Percentiles rank a stretch among this genome's conserved stretches.
phyloP scores from a whole-genome alignment of 2,329 filamentous ascomycete species.

The Scedosporium boydii region DNA sequence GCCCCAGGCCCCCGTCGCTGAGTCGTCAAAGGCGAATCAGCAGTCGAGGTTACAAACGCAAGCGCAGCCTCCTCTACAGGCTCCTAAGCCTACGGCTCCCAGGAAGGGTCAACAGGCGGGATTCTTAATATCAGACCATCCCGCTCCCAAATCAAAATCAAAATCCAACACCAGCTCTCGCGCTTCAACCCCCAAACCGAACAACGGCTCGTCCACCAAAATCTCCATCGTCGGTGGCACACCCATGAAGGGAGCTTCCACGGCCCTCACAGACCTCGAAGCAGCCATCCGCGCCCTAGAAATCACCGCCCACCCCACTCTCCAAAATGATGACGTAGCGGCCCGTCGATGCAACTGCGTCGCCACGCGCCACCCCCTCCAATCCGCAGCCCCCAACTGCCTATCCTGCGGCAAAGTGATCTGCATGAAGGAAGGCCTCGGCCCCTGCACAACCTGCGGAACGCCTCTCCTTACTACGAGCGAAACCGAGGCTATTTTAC shows the following conservation, averaged over 20 bases:
- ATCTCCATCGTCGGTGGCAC: slow-evolving; percentile 66
- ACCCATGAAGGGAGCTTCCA: slow-evolving; percentile 73
- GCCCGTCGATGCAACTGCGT: slow-evolving; percentile 77
- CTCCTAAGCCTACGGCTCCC: slow-evolving; percentile 12
- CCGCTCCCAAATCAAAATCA: slow-evolving; percentile 41
- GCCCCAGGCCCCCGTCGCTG: slow-evolving; percentile 17
- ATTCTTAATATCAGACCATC: slow-evolving; percentile 69
- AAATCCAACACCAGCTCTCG: slow-evolving; percentile 42
- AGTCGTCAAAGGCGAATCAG: too few species aligned
- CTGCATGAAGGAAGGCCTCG: slow-evolving; percentile 86
- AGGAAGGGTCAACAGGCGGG: slow-evolving; percentile 51
- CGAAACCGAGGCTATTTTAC: slow-evolving; percentile 80
- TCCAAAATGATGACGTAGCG: slow-evolving; percentile 41
- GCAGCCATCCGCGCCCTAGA: slow-evolving; percentile 84
- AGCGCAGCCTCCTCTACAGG: slow-evolving; percentile 49
- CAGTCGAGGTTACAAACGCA: slow-evolving; percentile 37
- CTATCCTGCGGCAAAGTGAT: slow-evolving; percentile 88
- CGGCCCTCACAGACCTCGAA: slow-evolving; percentile 60
- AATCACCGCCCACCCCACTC: slow-evolving; percentile 77
- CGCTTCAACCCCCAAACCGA: slow-evolving; percentile 45
- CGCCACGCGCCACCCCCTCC: slow-evolving; percentile 75
- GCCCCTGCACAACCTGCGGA: slow-evolving; percentile 87
- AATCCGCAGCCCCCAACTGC: slow-evolving; percentile 89
- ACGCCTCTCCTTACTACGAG: slow-evolving; percentile 58
- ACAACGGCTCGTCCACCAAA: slow-evolving; percentile 43